Evolutionary conservation across 1,284 basidiomycete genomes (phyloP).

Genomic region (Moniliophthora roreri): DNA sequence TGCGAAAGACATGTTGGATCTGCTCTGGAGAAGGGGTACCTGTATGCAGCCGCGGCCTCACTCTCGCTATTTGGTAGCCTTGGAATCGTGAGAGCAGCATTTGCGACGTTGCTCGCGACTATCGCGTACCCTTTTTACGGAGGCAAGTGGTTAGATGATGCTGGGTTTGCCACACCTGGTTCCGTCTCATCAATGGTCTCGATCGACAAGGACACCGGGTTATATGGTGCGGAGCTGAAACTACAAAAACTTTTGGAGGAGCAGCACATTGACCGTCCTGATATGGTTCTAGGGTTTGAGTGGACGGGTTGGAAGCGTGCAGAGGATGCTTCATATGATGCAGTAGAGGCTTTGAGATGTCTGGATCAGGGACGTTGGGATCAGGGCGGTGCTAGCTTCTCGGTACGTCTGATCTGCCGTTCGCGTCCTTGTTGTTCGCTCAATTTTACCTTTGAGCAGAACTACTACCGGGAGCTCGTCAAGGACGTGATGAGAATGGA

Average conservation of each 20-base stretch:
- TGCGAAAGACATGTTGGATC: constrained; percentile 9
- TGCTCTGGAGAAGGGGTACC: constrained; percentile 7
- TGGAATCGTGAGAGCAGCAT: constrained; percentile 7
- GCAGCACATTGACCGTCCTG: background rate
- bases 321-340: background rate
- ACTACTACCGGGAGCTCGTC: no score
- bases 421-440: no score
- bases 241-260: background rate
- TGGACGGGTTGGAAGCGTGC: background rate
- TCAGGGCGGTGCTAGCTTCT: no score
- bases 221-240: background rate
- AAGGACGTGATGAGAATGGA: no score
- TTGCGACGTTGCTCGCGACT: constrained; percentile 4
- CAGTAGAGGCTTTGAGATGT: background rate
- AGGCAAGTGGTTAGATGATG: constrained; percentile 1
- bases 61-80: constrained; percentile 14
- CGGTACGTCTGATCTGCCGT: no score
- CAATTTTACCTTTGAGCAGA: no score
- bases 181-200: background rate
- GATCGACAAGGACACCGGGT: background rate
- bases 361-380: background rate
- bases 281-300: background rate
- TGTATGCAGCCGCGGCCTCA: constrained; percentile 9
- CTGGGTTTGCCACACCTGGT: background rate
- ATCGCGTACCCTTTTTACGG: background rate